Conservation (phyloP, 1,284 basidiomycete species). For the Uromyces viciae-fabae region DNA sequence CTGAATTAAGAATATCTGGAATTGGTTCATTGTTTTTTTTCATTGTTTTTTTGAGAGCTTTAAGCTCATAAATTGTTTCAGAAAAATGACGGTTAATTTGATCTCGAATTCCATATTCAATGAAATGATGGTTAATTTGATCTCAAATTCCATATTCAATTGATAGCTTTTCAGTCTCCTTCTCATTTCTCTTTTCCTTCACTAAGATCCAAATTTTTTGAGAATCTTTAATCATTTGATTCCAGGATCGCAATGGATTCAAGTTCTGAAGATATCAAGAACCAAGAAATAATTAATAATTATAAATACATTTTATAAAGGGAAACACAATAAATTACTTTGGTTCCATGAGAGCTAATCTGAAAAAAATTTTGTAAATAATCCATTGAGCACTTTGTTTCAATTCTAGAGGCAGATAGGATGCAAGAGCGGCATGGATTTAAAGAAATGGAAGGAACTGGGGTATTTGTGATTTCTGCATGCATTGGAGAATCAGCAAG, state of each 20-base stretch:
- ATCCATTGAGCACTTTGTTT: background rate
- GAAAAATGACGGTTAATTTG: background rate
- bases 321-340: background rate
- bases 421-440: background rate
- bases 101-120: background rate
- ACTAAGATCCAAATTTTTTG: background rate
- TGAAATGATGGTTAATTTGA: slow-evolving; percentile 1
- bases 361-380: background rate
- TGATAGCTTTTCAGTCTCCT: background rate
- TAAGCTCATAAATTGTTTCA: background rate
- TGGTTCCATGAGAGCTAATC: background rate
- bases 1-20: background rate
- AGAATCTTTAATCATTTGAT: slow-evolving; percentile 8
- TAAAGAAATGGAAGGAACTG: background rate
- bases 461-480: background rate
- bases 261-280: background rate
- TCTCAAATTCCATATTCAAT: background rate
- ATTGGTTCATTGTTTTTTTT: background rate
- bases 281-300: background rate
- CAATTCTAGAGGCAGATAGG: background rate
- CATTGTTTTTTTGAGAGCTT: background rate
- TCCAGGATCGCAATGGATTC: background rate
- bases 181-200: background rate
- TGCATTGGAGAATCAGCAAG: slow-evolving; percentile 6
- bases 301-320: background rate